These are phyloP conservation scores for Sporothrix globosa DNA, from an alignment of 2,329 filamentous ascomycete genomes.

Conservation along the genomic window DNA sequence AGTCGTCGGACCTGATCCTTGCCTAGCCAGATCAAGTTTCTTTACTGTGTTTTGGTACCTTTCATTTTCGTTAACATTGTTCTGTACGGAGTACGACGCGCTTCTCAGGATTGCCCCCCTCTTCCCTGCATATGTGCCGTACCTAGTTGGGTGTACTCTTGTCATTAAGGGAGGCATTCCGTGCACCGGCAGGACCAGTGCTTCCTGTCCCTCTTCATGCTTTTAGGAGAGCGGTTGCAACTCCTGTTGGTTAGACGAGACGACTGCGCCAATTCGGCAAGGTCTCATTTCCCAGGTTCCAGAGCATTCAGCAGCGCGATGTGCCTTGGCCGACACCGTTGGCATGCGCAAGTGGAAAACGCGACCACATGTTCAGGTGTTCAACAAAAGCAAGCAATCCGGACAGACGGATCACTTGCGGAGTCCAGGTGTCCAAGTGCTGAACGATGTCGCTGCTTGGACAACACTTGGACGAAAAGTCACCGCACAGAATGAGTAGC, in stretches of 20 bases:
- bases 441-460: constrained; percentile 5
- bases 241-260: constrained; percentile 6
- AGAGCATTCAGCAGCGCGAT: not conserved
- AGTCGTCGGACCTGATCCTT: too few species aligned
- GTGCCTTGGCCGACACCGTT: too few species aligned
- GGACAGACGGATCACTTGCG: too few species aligned
- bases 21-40: not conserved
- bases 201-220: not conserved
- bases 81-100: too few species aligned
- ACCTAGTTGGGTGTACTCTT: not conserved
- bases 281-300: constrained; percentile 23
- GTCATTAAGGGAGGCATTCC: not conserved
- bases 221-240: not conserved
- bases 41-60: not conserved
- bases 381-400: not conserved
- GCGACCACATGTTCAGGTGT: not conserved
- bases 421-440: not conserved
- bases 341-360: not conserved
- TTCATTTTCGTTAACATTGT: not conserved
- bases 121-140: constrained; percentile 15
- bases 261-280: not conserved
- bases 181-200: constrained; percentile 21
- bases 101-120: not conserved
- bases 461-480: not conserved
- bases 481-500: not conserved